Evolutionary conservation across 202 grass and related monocot genomes (phyloP).

Genomic region (Schoenoplectus triqueter): DNA sequence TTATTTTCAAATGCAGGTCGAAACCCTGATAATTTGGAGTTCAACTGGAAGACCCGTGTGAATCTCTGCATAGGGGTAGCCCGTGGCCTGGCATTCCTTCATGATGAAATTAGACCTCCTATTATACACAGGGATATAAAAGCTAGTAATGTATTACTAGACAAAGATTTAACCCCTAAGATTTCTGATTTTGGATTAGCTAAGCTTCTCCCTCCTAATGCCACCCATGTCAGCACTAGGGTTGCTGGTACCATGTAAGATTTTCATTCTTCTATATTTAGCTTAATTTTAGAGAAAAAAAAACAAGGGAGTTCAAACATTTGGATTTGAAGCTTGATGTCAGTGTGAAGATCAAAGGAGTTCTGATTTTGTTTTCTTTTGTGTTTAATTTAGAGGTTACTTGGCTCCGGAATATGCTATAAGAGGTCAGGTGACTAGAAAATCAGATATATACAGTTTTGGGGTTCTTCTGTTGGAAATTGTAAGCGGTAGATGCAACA

Average conservation of each 20-base stretch:
- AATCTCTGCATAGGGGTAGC: slow-evolving; percentile 79
- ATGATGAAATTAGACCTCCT: slow-evolving; percentile 70
- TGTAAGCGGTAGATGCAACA: slow-evolving; percentile 89
- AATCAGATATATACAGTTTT: slow-evolving; percentile 90
- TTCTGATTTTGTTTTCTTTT: slow-evolving; percentile 23
- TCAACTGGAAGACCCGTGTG: slow-evolving; percentile 70
- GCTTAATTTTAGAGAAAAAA: no score
- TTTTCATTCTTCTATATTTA: slow-evolving; percentile 23
- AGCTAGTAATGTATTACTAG: slow-evolving; percentile 96
- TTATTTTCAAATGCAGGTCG: slow-evolving; percentile 25
- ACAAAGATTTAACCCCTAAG: slow-evolving; percentile 75
- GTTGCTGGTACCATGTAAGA: slow-evolving; percentile 97
- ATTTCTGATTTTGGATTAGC: slow-evolving; percentile 97
- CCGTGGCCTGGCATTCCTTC: slow-evolving; percentile 83
- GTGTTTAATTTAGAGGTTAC: slow-evolving; percentile 55
- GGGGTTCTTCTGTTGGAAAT: slow-evolving; percentile 96
- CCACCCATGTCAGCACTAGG: slow-evolving; percentile 90
- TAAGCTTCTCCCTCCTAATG: slow-evolving; percentile 76
- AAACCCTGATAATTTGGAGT: slow-evolving; percentile 55
- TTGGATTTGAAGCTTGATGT: neutral
- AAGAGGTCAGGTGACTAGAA: slow-evolving; percentile 94
- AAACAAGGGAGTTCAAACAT: neutral
- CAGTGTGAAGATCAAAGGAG: neutral
- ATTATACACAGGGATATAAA: slow-evolving; percentile 96
- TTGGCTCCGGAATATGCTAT: slow-evolving; percentile 92